phyloP scores from a whole-genome alignment of 1,139 yeast genomes.

The Suhomyces ambrosiae region DNA sequence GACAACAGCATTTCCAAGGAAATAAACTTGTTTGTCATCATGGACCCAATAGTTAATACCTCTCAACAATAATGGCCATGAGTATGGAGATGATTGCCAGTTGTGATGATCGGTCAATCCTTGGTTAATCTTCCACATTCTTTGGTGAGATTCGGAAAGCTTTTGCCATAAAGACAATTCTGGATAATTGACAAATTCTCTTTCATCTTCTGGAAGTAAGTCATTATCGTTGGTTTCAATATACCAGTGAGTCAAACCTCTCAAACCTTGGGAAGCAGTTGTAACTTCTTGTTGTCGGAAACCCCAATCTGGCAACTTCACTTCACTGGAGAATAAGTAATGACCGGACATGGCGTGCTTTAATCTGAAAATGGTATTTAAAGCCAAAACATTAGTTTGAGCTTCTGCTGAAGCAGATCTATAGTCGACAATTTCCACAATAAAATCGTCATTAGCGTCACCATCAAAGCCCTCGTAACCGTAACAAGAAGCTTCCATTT shows the following conservation, averaged over 20 bases:
- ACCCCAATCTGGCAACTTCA: conserved; percentile 93
- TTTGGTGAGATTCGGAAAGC: conserved; percentile 73
- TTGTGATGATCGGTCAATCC: conserved; percentile 83
- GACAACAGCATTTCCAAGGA: conserved; percentile 84
- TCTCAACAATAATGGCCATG: conserved; percentile 88
- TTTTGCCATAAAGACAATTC: conserved; percentile 66
- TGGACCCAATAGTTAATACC: conserved; percentile 95
- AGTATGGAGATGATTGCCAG: conserved; percentile 84
- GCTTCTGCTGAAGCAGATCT: conserved; percentile 60
- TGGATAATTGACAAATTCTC: conserved; percentile 57
- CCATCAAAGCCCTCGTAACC: conserved; percentile 91
- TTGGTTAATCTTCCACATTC: conserved; percentile 90
- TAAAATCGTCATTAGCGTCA: conserved; percentile 94
- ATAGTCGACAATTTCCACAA: conserved; percentile 78
- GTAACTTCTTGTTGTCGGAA: conserved; percentile 97
- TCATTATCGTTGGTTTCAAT: conserved; percentile 72
- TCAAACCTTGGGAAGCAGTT: conserved; percentile 79
- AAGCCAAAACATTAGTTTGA: conserved; percentile 66
- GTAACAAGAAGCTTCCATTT: conserved; percentile 89
- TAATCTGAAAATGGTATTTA: conserved; percentile 82
- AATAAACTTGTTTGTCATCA: conserved; percentile 75
- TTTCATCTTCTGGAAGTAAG: conserved; percentile 24
- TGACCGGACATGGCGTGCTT: conserved; percentile 91
- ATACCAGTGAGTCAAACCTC: conserved; percentile 81
- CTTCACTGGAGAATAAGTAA: conserved; percentile 82